A percentile compares a stretch with the other conserved stretches of the same genome.
Conservation (phyloP, 352 stramenopile species). For the Saprolegnia parasitica region DNA sequence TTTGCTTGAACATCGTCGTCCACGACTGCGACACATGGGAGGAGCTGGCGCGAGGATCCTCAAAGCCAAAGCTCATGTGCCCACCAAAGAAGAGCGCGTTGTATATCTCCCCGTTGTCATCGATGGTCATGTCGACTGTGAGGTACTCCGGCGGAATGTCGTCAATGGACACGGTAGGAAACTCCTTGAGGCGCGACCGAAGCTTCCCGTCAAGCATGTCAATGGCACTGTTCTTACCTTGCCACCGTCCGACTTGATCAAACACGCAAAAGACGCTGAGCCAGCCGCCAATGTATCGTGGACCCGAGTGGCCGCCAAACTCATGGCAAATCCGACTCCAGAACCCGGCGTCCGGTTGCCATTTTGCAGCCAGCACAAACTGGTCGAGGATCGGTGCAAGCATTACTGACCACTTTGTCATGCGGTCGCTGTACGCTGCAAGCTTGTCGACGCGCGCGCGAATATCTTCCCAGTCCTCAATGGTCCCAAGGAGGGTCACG, state of each 20-base stretch:
- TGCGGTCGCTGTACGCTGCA: not conserved
- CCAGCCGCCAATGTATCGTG: not conserved
- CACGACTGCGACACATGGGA: too few relatives aligned
- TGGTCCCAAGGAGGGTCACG: constrained; percentile 11
- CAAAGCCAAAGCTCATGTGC: not conserved
- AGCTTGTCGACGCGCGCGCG: constrained; percentile 19
- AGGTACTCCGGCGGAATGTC: not conserved
- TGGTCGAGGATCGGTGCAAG: not conserved
- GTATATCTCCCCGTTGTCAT: not conserved
- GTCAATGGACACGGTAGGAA: not conserved
- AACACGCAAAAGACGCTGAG: not conserved
- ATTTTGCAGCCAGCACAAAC: constrained; percentile 5
- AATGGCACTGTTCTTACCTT: not conserved
- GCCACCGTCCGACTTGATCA: not conserved
- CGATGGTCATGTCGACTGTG: not conserved
- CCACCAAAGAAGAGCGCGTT: not conserved
- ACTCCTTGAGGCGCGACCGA: not conserved
- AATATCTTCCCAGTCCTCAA: constrained; percentile 13
- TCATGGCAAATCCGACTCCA: constrained; percentile 6
- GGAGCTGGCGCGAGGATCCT: not conserved
- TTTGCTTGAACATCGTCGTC: too few relatives aligned
- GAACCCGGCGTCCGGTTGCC: not conserved
- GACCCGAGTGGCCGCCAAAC: not conserved
- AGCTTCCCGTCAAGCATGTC: not conserved
- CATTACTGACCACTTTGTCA: not conserved